Evolutionary conservation across 2,329 filamentous ascomycete genomes (phyloP).

Genomic region (Pseudocercospora pini-densiflorae): DNA sequence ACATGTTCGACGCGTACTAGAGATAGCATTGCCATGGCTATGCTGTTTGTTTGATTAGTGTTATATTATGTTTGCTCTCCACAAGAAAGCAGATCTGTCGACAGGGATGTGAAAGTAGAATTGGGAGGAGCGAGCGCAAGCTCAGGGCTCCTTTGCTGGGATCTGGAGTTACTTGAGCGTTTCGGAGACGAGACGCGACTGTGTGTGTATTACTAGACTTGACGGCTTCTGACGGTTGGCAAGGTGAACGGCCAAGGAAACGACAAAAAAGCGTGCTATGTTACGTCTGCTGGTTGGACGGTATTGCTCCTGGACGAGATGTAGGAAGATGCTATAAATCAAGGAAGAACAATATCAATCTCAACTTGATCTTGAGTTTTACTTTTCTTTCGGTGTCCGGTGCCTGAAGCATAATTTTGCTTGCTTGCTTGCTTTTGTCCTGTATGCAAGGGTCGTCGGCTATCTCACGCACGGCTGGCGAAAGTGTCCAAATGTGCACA

Average conservation of each 20-base stretch:
- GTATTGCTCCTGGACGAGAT: background rate
- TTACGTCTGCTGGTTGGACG: slow-evolving; percentile 11
- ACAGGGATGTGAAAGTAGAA: slow-evolving; percentile 11
- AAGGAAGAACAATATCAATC: background rate
- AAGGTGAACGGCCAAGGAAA: background rate
- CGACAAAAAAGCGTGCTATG: slow-evolving; percentile 2
- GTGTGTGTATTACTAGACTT: slow-evolving; percentile 8
- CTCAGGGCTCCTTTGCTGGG: background rate
- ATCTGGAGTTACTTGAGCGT: slow-evolving; percentile 5
- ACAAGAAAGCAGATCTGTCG: slow-evolving; percentile 2
- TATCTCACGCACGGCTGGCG: background rate
- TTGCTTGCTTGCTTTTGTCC: background rate
- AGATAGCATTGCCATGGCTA: background rate
- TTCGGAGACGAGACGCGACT: background rate
- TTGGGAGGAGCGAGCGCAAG: slow-evolving; percentile 3
- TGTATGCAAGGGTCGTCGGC: background rate
- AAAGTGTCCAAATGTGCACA: no score
- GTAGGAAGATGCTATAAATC: background rate
- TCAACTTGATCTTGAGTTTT: background rate
- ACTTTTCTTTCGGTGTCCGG: slow-evolving; percentile 2
- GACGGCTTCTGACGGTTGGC: background rate
- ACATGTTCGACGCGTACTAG: slow-evolving; percentile 69
- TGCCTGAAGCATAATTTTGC: background rate
- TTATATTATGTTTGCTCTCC: background rate
- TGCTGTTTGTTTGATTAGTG: slow-evolving; percentile 2